phyloP scores from a whole-genome alignment of 805 yeast genomes.

The Maudiozyma pseudohumilis region DNA sequence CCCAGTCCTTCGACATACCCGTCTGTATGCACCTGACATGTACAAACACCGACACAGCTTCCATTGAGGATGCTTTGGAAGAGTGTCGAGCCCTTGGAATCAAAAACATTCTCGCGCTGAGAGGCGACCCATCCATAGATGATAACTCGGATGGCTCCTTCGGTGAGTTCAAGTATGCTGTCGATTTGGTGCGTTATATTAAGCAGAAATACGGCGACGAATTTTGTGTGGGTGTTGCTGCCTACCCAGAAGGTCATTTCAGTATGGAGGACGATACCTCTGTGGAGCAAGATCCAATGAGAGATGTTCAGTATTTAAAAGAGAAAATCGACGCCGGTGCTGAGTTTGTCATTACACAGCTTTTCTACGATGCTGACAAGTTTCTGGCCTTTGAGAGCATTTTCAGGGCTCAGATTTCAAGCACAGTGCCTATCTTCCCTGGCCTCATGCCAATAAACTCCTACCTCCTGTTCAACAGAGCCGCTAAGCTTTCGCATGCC shows the following conservation, averaged over 20 bases:
- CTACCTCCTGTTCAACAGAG: constrained; percentile 70
- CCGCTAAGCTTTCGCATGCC: constrained; percentile 84
- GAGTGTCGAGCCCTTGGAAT: constrained; percentile 72
- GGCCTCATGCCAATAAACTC: constrained; percentile 91
- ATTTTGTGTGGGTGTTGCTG: constrained; percentile 94
- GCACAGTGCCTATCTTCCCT: constrained; percentile 56
- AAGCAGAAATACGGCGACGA: constrained; percentile 60
- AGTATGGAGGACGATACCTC: constrained; percentile 14
- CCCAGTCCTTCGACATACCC: constrained; percentile 66
- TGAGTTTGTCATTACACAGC: constrained; percentile 82
- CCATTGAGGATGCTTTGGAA: constrained; percentile 70
- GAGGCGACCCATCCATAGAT: constrained; percentile 88
- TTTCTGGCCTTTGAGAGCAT: constrained; percentile 54
- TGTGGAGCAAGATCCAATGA: constrained; percentile 49
- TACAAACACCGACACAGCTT: constrained; percentile 72
- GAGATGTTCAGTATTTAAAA: constrained; percentile 68
- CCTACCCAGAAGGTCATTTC: constrained; percentile 89
- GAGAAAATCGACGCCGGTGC: constrained; percentile 93
- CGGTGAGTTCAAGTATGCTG: constrained; percentile 61
- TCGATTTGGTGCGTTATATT: constrained; percentile 78
- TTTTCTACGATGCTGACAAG: constrained; percentile 79
- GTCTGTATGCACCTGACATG: constrained; percentile 93
- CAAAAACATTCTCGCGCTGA: constrained; percentile 76
- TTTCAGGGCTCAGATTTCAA: constrained; percentile 35
- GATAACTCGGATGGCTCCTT: constrained; percentile 22